These are phyloP conservation scores for Triticum monococcum DNA, from an alignment of 176 grass and related monocot species.

Conservation along the genomic window DNA sequence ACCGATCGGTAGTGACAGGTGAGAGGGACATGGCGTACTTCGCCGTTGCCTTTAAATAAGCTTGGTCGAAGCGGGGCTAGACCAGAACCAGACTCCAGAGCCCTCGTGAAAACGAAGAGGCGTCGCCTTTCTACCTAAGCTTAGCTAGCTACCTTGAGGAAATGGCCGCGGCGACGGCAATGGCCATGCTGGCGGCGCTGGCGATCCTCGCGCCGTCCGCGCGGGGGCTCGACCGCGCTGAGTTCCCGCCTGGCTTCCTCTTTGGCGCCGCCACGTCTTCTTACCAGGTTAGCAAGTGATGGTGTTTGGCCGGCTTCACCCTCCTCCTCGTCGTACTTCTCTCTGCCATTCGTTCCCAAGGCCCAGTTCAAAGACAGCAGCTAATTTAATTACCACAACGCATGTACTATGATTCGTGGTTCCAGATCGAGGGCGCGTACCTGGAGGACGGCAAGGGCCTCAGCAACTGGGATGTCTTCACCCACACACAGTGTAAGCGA, in stretches of 20 bases:
- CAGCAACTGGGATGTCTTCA: conserved; percentile 87
- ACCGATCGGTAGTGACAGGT: too few relatives aligned
- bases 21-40: too few relatives aligned
- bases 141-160: not conserved
- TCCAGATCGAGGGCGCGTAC: conserved; percentile 84
- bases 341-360: not conserved
- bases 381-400: not conserved
- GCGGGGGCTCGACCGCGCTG: conserved; percentile 18
- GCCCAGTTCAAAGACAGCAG: not conserved
- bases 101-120: not conserved
- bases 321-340: not conserved
- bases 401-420: not conserved
- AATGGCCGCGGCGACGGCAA: conserved; percentile 6
- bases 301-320: not conserved
- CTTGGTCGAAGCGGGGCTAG: too few relatives aligned
- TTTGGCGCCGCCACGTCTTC: conserved; percentile 59
- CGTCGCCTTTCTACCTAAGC: not conserved
- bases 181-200: not conserved
- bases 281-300: conserved; percentile 39
- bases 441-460: conserved; percentile 72
- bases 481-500: conserved; percentile 34
- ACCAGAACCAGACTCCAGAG: not conserved
- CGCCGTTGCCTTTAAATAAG: too few relatives aligned
- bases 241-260: conserved; percentile 54
- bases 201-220: conserved; percentile 14